phyloP scores from a whole-genome alignment of 2,329 filamentous ascomycete species.

The Pseudogymnoascus sp. region DNA sequence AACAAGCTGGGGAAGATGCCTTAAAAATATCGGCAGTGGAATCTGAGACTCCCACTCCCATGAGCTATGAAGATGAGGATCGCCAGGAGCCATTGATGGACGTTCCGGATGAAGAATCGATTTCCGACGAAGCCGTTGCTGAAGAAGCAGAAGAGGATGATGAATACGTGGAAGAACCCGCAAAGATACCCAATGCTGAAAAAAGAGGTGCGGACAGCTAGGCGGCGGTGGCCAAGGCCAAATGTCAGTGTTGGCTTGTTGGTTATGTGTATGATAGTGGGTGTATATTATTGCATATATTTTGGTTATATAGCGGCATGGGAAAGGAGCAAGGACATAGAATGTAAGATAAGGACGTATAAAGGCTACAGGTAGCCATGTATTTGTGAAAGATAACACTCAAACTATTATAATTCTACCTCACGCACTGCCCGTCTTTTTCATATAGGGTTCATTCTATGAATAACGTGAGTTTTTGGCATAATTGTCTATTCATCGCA shows the following conservation, averaged over 20 bases:
- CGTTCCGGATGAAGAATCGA: not conserved
- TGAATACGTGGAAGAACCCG: not conserved
- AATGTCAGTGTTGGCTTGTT: not conserved
- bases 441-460: not conserved
- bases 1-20: not conserved
- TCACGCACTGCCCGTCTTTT: not conserved
- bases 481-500: not conserved
- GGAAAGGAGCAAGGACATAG: not conserved
- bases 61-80: conserved; percentile 5
- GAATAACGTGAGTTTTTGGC: not conserved
- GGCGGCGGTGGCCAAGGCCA: not conserved
- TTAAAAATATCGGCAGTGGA: not conserved
- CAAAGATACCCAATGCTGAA: not conserved
- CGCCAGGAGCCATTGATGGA: conserved; percentile 5
- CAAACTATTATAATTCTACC: not conserved
- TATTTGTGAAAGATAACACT: not conserved
- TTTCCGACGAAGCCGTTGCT: not conserved
- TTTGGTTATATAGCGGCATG: not conserved
- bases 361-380: not conserved
- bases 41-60: not conserved
- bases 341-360: not conserved
- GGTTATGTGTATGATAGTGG: not conserved
- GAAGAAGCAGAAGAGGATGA: conserved; percentile 3
- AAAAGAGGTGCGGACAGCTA: not conserved
- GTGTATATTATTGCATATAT: conserved; percentile 8